Conservation (phyloP, 2,329 filamentous ascomycete species). For the Lanzia echinophila region DNA sequence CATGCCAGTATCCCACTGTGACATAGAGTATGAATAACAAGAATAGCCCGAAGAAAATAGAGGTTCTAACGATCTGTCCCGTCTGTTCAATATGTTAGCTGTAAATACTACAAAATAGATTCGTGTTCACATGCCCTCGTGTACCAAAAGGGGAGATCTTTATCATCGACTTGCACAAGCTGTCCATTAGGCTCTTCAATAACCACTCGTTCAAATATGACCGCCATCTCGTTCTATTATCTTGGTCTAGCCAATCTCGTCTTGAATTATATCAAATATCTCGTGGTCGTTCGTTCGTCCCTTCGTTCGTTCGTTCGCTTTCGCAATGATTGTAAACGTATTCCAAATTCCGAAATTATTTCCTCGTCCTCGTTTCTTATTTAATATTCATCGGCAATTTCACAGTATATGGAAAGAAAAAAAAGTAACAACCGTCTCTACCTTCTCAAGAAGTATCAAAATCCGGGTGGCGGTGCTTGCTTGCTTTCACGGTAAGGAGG, state of each 20-base stretch:
- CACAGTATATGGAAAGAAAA: neutral
- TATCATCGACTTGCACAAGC: neutral
- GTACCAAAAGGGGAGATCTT: conserved; percentile 34
- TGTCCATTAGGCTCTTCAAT: neutral
- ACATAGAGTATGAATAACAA: conserved; percentile 54
- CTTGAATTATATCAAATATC: neutral
- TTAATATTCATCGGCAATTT: neutral
- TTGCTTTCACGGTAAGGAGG: neutral
- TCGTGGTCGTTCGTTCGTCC: neutral
- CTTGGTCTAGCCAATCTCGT: neutral
- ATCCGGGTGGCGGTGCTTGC: neutral
- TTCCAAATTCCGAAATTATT: neutral
- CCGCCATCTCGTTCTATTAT: neutral
- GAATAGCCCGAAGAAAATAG: conserved; percentile 57
- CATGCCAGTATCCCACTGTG: conserved; percentile 63
- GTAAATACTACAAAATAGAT: neutral
- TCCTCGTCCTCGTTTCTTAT: too few species aligned
- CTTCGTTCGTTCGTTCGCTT: neutral
- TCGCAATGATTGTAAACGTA: neutral
- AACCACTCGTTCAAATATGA: neutral
- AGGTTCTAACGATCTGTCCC: conserved; percentile 55
- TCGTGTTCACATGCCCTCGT: conserved; percentile 30
- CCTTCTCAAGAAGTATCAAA: neutral
- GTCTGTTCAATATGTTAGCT: conserved; percentile 27
- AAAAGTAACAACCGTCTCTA: too few species aligned